phyloP scores from a whole-genome alignment of 768 basidiomycete species.

The Mycena capillaripes region DNA sequence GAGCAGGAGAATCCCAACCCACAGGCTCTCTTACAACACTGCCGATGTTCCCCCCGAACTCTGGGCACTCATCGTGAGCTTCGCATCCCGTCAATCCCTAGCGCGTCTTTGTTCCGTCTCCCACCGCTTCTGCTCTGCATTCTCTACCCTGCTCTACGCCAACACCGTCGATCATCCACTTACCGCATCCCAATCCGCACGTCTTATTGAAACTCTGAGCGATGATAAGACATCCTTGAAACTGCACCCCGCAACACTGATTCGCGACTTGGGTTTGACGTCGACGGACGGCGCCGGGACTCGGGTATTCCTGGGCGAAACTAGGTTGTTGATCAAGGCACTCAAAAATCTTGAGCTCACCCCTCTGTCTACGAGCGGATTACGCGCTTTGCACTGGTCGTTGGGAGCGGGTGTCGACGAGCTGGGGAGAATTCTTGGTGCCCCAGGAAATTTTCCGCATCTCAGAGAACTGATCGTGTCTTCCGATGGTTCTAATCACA shows the following conservation, averaged over 20 bases:
- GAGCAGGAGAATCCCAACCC: neutral
- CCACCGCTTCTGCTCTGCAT: constrained; percentile 7
- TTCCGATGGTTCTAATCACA: neutral
- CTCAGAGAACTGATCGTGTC: constrained; percentile 13
- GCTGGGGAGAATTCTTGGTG: constrained; percentile 2
- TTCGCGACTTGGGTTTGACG: neutral
- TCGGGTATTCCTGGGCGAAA: neutral
- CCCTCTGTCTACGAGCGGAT: neutral
- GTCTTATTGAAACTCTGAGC: constrained; percentile 14
- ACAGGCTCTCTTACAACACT: neutral
- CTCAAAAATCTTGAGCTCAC: neutral
- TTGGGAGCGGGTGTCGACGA: constrained; percentile 12
- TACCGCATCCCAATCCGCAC: neutral
- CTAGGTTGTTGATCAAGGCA: neutral
- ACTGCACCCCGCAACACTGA: constrained; percentile 1
- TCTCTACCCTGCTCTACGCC: constrained; percentile 12
- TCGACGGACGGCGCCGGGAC: neutral
- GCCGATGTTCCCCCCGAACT: constrained; percentile 9
- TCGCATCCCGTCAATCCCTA: constrained; percentile 53
- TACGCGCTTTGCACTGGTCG: constrained; percentile 19
- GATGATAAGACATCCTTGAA: neutral
- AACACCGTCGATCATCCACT: constrained; percentile 6
- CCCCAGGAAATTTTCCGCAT: constrained; percentile 1
- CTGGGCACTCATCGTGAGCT: constrained; percentile 51
- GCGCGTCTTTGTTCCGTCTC: constrained; percentile 22